Percentiles rank a stretch among this genome's conserved stretches.
These are phyloP conservation scores for Cladophialophora bantiana DNA, from an alignment of 2,329 filamentous ascomycete species.

Conservation along the genomic window DNA sequence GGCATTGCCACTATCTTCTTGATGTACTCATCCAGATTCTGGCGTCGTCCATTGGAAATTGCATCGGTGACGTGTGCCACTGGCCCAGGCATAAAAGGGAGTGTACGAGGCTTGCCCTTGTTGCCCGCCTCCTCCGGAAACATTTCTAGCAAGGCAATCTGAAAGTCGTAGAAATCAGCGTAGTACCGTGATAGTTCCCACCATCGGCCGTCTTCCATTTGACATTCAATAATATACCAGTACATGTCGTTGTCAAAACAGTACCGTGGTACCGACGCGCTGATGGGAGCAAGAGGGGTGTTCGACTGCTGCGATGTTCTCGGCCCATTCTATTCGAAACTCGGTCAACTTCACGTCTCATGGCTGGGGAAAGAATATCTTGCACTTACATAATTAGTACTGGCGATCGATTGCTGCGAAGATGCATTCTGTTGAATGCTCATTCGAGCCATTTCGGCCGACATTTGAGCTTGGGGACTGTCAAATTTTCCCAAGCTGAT, in stretches of 20 bases:
- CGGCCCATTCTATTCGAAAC: conserved; percentile 51
- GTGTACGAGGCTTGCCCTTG: conserved; percentile 76
- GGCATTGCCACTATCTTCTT: conserved; percentile 87
- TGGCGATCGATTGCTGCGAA: conserved; percentile 36
- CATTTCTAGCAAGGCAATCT: conserved; percentile 89
- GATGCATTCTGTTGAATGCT: conserved; percentile 67
- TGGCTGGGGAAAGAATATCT: neutral
- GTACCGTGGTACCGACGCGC: conserved; percentile 87
- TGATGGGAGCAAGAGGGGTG: conserved; percentile 73
- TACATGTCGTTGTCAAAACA: conserved; percentile 98
- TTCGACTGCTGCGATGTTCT: conserved; percentile 54
- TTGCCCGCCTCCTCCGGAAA: conserved; percentile 95
- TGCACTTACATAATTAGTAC: conserved; percentile 42
- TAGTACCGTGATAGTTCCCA: conserved; percentile 97
- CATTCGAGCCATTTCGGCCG: conserved; percentile 78
- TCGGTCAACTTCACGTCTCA: conserved; percentile 44
- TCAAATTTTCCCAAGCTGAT: conserved; percentile 95
- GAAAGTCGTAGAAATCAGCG: conserved; percentile 98
- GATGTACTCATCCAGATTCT: conserved; percentile 94
- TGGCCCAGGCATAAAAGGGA: conserved; percentile 97
- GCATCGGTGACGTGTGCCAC: conserved; percentile 98
- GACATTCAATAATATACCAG: conserved; percentile 95
- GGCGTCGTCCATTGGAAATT: conserved; percentile 89
- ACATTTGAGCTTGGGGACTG: conserved; percentile 61
- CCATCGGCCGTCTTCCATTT: conserved; percentile 85